Conservation (phyloP, 208 protist species). For the Angomonas ambiguus region DNA sequence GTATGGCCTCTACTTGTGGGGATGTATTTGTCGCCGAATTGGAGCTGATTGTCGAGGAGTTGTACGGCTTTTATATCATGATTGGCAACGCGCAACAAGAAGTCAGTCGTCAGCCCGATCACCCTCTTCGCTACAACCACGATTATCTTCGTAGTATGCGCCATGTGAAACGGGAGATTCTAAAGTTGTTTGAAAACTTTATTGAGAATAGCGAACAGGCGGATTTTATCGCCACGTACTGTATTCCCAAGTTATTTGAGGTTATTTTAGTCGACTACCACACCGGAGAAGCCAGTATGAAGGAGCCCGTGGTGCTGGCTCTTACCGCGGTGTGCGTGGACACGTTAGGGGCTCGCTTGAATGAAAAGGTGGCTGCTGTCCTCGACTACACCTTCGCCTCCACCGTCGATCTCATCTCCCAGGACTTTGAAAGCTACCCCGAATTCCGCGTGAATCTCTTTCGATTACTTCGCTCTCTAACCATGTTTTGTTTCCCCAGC, state of each 20-base stretch:
- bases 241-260: conserved; percentile 94
- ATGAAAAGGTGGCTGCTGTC: conserved; percentile 90
- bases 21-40: conserved; percentile 93
- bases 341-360: conserved; percentile 73
- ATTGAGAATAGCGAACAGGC: conserved; percentile 83
- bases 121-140: background rate
- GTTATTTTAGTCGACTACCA: conserved; percentile 96
- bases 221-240: conserved; percentile 82
- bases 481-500: conserved; percentile 89
- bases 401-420: conserved; percentile 98
- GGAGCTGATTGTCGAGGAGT: conserved; percentile 90
- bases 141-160: conserved; percentile 41
- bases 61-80: conserved; percentile 94
- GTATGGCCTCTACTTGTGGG: conserved; percentile 85
- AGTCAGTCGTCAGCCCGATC: background rate
- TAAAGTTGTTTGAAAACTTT: conserved; percentile 94
- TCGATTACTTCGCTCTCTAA: conserved; percentile 95
- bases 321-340: conserved; percentile 89
- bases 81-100: conserved; percentile 63
- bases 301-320: conserved; percentile 94
- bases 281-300: conserved; percentile 74
- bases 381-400: conserved; percentile 95
- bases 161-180: conserved; percentile 94
- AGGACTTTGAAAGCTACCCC: conserved; percentile 95
- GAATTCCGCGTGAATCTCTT: conserved; percentile 98